Evolutionary conservation across 768 basidiomycete genomes (phyloP).

Genomic region (Trametes meyenii): DNA sequence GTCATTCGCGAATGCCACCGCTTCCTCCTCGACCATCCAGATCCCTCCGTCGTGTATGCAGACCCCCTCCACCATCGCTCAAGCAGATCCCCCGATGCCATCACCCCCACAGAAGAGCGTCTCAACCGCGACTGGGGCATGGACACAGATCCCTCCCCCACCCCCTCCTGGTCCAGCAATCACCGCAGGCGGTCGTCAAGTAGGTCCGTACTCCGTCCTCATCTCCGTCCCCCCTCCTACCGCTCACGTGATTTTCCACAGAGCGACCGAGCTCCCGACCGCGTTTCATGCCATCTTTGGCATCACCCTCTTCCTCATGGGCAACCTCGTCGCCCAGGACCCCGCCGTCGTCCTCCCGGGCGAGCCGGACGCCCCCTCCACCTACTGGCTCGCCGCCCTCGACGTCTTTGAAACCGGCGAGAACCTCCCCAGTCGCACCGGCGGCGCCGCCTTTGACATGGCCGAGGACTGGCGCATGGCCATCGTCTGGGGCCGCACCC

Average conservation of each 20-base stretch:
- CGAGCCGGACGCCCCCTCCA: slow-evolving; percentile 52
- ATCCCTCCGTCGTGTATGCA: slow-evolving; percentile 56
- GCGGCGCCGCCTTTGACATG: slow-evolving; percentile 12
- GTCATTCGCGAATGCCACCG: slow-evolving; percentile 71
- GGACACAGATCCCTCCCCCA: slow-evolving; percentile 11
- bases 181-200: neutral
- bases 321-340: slow-evolving; percentile 58
- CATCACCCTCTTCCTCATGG: slow-evolving; percentile 64
- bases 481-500: slow-evolving; percentile 65
- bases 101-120: slow-evolving; percentile 32
- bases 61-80: slow-evolving; percentile 20
- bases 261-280: slow-evolving; percentile 52
- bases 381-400: slow-evolving; percentile 70
- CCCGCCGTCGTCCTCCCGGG: slow-evolving; percentile 52
- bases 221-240: neutral
- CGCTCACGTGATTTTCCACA: slow-evolving; percentile 13
- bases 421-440: slow-evolving; percentile 50
- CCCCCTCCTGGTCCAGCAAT: neutral
- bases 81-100: slow-evolving; percentile 22
- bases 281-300: slow-evolving; percentile 71
- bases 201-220: neutral
- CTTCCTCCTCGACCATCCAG: slow-evolving; percentile 55
- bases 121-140: slow-evolving; percentile 28
- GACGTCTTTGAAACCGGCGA: slow-evolving; percentile 75
- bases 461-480: slow-evolving; percentile 71